Base-by-base conservation (phyloP, 2,329 filamentous ascomycete genomes). In the Colletotrichum sp. region DNA sequence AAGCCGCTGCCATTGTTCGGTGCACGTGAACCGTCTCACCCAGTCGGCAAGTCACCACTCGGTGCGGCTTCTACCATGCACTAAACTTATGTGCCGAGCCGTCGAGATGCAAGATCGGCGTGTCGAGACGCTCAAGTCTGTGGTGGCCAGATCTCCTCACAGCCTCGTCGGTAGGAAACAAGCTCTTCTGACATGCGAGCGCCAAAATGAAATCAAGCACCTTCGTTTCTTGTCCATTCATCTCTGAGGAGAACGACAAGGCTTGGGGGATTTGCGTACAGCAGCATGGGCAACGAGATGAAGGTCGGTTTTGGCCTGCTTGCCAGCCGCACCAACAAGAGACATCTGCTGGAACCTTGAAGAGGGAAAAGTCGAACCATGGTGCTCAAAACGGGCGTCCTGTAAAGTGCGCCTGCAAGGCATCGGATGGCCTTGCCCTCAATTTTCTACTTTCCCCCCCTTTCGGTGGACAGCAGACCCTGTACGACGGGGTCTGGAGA, bases 351-450 rank as follows among this genome's bases (percentile, higher is more conserved):
- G n/a, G 36, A 16, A 21, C 10, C 32, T 18, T 24, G 36, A 44
- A n/a, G 69, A 18, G 32, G 44, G 21, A 44, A n/a, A 62, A 65
- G 57, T 76, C 70, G 70, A 69, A 73, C 57, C 55, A 73, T 73
- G 64, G 70, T 59, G 64, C 24, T 69, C 32, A 59, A 34, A 52
- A 72, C 70, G 70, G 73, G 64, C 73, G 73, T 60, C 34, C 26
- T 34, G 70, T 69, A 64, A 39, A 65, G 55, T 64, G 57, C 44
- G n/a, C 44, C 44, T 64, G 69, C 66, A 24, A 67, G 34, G 26
- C 57, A 76, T 69, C 49, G 32, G 70, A 26, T 49, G 55, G 69
- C 30, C 62, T 64, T 57, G 62, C 18, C 24, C 32, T 60, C 34
- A 8, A 30, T 44, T n/a, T 68, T 72, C 64, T 30, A 44, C 34